Base-by-base conservation (phyloP, 2,329 filamentous ascomycete genomes). In the Sclerotinia glacialis region DNA sequence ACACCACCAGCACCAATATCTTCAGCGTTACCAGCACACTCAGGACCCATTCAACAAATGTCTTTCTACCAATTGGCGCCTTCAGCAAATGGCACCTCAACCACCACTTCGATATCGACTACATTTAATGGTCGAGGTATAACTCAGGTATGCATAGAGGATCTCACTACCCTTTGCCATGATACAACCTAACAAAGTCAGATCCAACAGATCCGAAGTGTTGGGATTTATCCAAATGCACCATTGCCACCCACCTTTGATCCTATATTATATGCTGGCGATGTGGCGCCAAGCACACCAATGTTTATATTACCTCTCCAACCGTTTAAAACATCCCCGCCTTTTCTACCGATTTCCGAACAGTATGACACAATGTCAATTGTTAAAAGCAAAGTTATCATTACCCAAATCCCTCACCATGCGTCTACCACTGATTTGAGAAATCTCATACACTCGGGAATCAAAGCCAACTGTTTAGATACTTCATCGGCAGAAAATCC, bases 311-410 rank as follows among this genome's bases (percentile, higher is more conserved):
- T 60, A 26, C 67, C 12, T 18, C 12, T 16, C n/a, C 34, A 42
- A 16, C 2, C 34, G 16, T 56, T 40, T 2, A 23, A 21, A 18
- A 9, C 53, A 18, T 23, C n/a, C 4, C 18, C 56, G 16, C 42
- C 56, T 34, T 9, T 47, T 6, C 23, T 26, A 8, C 26, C 40
- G 2, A 63, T 28, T 8, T 8, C 6, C 8, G 21, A 21, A 12
- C 42, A 26, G 16, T 59, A n/a, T 16, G n/a, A 64, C 1, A 50
- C 9, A 14, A 40, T 61, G 58, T 52, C 62, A 1, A 46, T 68
- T 23, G 52, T 71, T 2, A 47, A 67, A 23, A 65, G 72, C 18
- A 74, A 72, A 54, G 66, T 74, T 6, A 70, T 74, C 11, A 70
- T 74, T 37, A 73, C 68, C 3, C 61, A 56, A 40, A 67, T 73